These are phyloP conservation scores for Bimuria novae-zelandiae DNA, from an alignment of 2,329 filamentous ascomycete genomes.

Conservation along the genomic window DNA sequence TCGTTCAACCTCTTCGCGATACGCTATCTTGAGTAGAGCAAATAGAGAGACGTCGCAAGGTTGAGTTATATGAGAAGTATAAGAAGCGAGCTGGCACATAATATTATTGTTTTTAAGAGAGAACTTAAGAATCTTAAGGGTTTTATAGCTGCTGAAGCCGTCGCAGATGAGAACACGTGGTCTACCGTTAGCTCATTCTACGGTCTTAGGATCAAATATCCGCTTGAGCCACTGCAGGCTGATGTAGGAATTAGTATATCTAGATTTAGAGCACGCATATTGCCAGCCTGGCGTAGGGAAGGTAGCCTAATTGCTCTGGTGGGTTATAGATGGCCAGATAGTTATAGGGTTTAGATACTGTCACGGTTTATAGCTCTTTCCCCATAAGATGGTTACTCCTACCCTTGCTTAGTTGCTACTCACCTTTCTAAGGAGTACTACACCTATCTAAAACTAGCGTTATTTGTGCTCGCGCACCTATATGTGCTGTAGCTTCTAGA, in stretches of 20 bases:
- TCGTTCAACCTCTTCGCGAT: no score
- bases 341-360: constrained; percentile 18
- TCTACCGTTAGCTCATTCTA: constrained; percentile 32
- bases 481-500: no score
- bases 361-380: no score
- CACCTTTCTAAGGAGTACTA: no score
- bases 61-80: constrained; percentile 20
- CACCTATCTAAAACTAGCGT: no score
- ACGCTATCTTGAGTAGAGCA: no score
- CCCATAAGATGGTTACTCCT: no score
- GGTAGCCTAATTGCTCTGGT: constrained; percentile 12
- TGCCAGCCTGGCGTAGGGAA: constrained; percentile 2
- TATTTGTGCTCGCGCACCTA: no score
- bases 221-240: constrained; percentile 43
- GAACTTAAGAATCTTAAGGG: constrained; percentile 39
- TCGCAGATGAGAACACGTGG: constrained; percentile 43
- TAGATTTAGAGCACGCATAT: constrained; percentile 17
- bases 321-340: constrained; percentile 20
- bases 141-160: constrained; percentile 44
- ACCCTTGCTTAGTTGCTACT: no score
- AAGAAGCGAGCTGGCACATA: constrained; percentile 16
- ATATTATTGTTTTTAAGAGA: constrained; percentile 37
- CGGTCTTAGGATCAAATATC: constrained; percentile 44
- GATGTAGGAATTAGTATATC: constrained; percentile 39
- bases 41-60: constrained; percentile 5